Percentiles rank a stretch among this genome's conserved stretches.
Conservation (phyloP, 202 grass and related monocot species). For the Schoenoplectus triqueter region DNA sequence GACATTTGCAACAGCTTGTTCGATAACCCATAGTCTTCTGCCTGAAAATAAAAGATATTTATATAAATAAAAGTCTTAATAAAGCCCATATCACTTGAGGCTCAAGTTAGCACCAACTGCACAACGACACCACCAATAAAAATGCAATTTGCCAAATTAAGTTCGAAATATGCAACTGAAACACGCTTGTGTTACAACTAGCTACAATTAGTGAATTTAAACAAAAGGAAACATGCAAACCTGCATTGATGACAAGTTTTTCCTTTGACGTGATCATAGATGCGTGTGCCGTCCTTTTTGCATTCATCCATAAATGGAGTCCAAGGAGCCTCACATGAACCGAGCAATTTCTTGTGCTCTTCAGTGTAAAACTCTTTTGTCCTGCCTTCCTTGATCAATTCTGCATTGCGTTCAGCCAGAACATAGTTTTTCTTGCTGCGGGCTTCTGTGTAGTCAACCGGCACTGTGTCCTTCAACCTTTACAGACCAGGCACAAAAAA, state of each 20-base stretch:
- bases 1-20: constrained; percentile 74
- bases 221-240: constrained; percentile 38
- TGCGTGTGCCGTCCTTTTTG: constrained; percentile 56
- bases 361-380: constrained; percentile 89
- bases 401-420: background rate
- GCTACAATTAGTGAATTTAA: background rate
- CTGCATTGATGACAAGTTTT: constrained; percentile 92
- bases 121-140: background rate
- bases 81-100: background rate
- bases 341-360: constrained; percentile 74
- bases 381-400: constrained; percentile 47
- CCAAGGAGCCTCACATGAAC: constrained; percentile 61
- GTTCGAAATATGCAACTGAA: background rate
- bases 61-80: constrained; percentile 9
- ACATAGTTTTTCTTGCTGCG: constrained; percentile 2
- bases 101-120: background rate
- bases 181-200: background rate
- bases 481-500: constrained; percentile 21
- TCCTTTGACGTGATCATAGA: constrained; percentile 72
- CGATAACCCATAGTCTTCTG: constrained; percentile 84
- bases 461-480: constrained; percentile 63
- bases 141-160: constrained; percentile 11
- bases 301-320: constrained; percentile 68
- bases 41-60: constrained; percentile 43
- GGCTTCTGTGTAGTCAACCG: constrained; percentile 63